Percentiles rank a stretch among this genome's conserved stretches.
phyloP scores from a whole-genome alignment of 352 stramenopile genomes.

The Phytophthora podocarpi region DNA sequence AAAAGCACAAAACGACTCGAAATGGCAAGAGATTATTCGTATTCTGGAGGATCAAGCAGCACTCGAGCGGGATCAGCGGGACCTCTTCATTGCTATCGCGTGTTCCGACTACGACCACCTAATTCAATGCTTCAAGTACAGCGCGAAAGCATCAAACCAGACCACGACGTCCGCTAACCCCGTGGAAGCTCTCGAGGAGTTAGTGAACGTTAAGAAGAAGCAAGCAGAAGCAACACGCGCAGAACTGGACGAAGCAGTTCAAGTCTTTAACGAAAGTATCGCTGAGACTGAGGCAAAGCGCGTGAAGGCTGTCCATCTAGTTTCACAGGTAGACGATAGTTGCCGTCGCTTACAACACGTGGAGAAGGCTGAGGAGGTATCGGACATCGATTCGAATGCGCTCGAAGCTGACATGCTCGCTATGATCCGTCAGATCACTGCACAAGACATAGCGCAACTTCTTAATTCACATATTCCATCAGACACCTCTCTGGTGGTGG shows the following conservation, averaged over 20 bases:
- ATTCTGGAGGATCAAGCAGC: conserved; percentile 49
- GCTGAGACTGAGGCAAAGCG: conserved; percentile 75
- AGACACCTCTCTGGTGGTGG: conserved; percentile 56
- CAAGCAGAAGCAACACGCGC: conserved; percentile 10
- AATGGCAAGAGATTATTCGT: conserved; percentile 42
- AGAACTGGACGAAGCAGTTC: conserved; percentile 53
- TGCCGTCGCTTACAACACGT: conserved; percentile 58
- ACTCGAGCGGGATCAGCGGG: conserved; percentile 57
- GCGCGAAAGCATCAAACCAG: conserved; percentile 18
- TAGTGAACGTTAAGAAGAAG: conserved; percentile 26
- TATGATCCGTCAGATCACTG: conserved; percentile 72
- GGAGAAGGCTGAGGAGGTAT: conserved; percentile 50
- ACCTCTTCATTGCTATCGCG: conserved; percentile 72
- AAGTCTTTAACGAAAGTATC: conserved; percentile 71
- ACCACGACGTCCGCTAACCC: conserved; percentile 10
- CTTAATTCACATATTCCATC: conserved; percentile 65
- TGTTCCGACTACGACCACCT: conserved; percentile 73
- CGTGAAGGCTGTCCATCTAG: conserved; percentile 43
- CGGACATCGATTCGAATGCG: conserved; percentile 50
- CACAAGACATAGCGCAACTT: conserved; percentile 70
- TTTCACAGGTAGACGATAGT: conserved; percentile 62
- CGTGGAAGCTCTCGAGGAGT: conserved; percentile 24
- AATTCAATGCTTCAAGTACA: conserved; percentile 48
- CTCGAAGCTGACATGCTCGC: conserved; percentile 67
- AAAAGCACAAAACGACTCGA: conserved; percentile 1